These are phyloP conservation scores for Butyriboletus loyo DNA, from an alignment of 768 basidiomycete species.

Conservation along the genomic window DNA sequence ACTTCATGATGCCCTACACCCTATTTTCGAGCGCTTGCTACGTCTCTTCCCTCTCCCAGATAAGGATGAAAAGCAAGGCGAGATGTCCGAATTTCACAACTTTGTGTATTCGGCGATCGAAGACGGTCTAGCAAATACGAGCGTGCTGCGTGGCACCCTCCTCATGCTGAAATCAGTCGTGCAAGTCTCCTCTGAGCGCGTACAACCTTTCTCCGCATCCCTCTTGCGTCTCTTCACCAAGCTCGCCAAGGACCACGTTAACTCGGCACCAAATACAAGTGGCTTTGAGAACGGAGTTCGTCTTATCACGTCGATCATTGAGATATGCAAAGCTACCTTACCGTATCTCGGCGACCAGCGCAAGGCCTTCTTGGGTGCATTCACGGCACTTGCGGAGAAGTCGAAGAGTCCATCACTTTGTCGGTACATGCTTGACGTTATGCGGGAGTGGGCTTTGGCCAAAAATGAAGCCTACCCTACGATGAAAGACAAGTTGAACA, in stretches of 20 bases:
- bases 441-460: slow-evolving; percentile 86
- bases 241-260: slow-evolving; percentile 84
- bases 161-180: slow-evolving; percentile 87
- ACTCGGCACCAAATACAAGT: slow-evolving; percentile 43
- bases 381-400: slow-evolving; percentile 84
- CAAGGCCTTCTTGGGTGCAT: slow-evolving; percentile 69
- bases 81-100: slow-evolving; percentile 71
- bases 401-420: slow-evolving; percentile 79
- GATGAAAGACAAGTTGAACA: slow-evolving; percentile 90
- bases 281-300: slow-evolving; percentile 62
- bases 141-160: slow-evolving; percentile 72
- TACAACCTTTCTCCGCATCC: slow-evolving; percentile 72
- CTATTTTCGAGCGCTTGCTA: slow-evolving; percentile 79
- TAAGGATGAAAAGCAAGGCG: slow-evolving; percentile 68
- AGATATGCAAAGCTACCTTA: slow-evolving; percentile 81
- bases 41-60: slow-evolving; percentile 75
- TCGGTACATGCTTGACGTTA: slow-evolving; percentile 80
- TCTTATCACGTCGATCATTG: slow-evolving; percentile 72
- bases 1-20: slow-evolving; percentile 78
- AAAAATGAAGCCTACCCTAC: slow-evolving; percentile 84
- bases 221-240: slow-evolving; percentile 84
- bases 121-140: slow-evolving; percentile 75
- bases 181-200: slow-evolving; percentile 72
- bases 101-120: slow-evolving; percentile 73
- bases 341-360: slow-evolving; percentile 84